These are phyloP conservation scores for Ophiosphaerella narmari DNA, from an alignment of 2,329 filamentous ascomycete species.

Conservation along the genomic window DNA sequence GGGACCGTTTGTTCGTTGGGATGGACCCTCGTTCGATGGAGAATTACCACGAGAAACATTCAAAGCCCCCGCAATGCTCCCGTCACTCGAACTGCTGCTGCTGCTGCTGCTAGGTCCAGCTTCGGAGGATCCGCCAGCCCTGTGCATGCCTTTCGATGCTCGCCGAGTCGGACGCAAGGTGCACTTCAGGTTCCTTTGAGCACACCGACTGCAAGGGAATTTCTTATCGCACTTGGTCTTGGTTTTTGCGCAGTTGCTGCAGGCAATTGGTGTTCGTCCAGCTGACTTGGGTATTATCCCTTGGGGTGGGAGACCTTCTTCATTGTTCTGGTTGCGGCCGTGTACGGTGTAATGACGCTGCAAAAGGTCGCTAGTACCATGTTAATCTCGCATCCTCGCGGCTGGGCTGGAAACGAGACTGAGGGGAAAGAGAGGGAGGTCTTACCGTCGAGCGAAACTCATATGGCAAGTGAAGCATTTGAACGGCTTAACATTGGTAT, in stretches of 20 bases:
- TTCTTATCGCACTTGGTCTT: conserved; percentile 62
- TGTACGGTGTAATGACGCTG: conserved; percentile 59
- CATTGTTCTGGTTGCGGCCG: conserved; percentile 55
- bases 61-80: conserved; percentile 36
- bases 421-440: conserved; percentile 7
- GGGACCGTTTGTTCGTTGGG: conserved; percentile 28
- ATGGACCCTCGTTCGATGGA: conserved; percentile 33
- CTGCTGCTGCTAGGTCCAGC: conserved; percentile 26
- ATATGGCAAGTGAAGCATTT: conserved; percentile 61
- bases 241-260: conserved; percentile 59
- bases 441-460: conserved; percentile 58
- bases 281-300: conserved; percentile 59
- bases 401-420: background rate
- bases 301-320: conserved; percentile 53
- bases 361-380: conserved; percentile 51
- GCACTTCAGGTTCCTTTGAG: conserved; percentile 55
- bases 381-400: conserved; percentile 14
- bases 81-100: conserved; percentile 37
- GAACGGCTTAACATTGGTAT: conserved; percentile 61
- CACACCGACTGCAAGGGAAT: conserved; percentile 59
- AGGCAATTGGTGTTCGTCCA: conserved; percentile 57
- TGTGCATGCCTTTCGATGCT: conserved; percentile 50
- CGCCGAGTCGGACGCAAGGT: conserved; percentile 53
- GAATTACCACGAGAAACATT: conserved; percentile 42
- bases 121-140: conserved; percentile 29